Evolutionary conservation across 164 flowering plant species (phyloP).

Genomic region (Tetracentron sinense): DNA sequence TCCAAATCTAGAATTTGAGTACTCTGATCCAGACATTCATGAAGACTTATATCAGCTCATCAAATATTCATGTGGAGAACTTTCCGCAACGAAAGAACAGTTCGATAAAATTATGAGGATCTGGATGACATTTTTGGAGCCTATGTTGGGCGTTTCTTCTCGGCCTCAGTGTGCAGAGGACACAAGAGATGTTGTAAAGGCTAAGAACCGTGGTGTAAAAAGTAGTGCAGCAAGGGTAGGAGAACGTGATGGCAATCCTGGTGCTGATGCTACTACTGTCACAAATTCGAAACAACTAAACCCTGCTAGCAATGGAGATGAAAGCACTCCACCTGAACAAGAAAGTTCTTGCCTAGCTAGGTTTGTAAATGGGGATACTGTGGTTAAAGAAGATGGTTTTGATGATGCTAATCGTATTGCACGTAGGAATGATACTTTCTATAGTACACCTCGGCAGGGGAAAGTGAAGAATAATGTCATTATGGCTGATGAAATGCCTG

Average conservation of each 20-base stretch:
- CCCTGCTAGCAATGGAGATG: conserved; percentile 45
- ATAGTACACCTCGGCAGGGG: conserved; percentile 32
- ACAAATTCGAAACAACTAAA: conserved; percentile 35
- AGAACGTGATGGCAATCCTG: conserved; percentile 56
- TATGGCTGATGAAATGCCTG: conserved; percentile 38
- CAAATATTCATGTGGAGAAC: conserved; percentile 75
- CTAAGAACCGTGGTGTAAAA: conserved; percentile 36
- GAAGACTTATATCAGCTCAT: conserved; percentile 80
- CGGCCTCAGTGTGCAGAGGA: conserved; percentile 74
- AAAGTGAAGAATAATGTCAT: conserved; percentile 29
- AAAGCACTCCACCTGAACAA: conserved; percentile 36
- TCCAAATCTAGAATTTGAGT: conserved; percentile 64
- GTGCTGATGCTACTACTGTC: conserved; percentile 30
- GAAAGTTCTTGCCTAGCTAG: conserved; percentile 38
- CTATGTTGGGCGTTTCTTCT: conserved; percentile 70
- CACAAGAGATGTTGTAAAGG: conserved; percentile 62
- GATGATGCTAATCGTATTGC: conserved; percentile 37
- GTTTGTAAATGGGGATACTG: conserved; percentile 41
- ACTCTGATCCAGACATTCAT: conserved; percentile 68
- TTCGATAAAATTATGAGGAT: conserved; percentile 83
- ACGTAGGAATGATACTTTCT: conserved; percentile 30
- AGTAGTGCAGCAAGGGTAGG: conserved; percentile 29
- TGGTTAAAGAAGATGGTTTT: conserved; percentile 36
- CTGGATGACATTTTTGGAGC: conserved; percentile 89
- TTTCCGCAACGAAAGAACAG: conserved; percentile 72